Conservation (phyloP, 2,329 filamentous ascomycete genomes). For the Colletotrichum salicis region DNA sequence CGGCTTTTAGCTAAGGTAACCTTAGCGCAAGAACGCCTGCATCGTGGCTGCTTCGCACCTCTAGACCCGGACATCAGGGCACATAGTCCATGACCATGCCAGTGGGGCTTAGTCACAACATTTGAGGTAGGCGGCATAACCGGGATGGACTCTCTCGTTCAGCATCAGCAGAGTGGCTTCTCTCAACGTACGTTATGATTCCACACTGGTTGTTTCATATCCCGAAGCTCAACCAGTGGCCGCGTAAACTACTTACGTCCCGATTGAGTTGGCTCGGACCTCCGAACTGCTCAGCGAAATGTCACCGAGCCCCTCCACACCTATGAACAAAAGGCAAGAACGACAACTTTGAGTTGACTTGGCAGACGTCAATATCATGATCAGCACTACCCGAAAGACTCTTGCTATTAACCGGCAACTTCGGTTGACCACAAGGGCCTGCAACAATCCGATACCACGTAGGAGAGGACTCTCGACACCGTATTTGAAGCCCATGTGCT, state of each 20-base stretch:
- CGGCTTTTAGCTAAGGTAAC: no score
- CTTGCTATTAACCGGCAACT: not conserved
- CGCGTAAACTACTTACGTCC: not conserved
- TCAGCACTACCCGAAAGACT: not conserved
- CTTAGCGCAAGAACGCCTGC: no score
- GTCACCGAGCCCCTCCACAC: not conserved
- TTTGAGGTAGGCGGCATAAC: not conserved
- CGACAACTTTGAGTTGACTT: not conserved
- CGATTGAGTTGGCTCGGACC: constrained; percentile 1
- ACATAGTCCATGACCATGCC: not conserved
- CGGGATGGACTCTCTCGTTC: not conserved
- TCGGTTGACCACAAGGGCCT: not conserved
- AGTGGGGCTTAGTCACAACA: constrained; percentile 9
- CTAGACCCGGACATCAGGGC: no score
- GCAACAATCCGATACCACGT: not conserved
- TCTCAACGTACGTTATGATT: not conserved
- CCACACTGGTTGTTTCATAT: not conserved
- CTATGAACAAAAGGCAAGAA: not conserved
- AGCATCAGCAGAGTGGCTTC: not conserved
- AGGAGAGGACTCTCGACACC: not conserved
- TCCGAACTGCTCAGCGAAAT: not conserved
- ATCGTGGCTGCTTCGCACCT: no score
- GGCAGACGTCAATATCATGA: not conserved
- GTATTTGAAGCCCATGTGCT: not conserved
- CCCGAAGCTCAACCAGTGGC: not conserved